Evolutionary conservation across 495 filamentous ascomycete species (phyloP).

Genomic region (Hypoxylon lienhwacheense): DNA sequence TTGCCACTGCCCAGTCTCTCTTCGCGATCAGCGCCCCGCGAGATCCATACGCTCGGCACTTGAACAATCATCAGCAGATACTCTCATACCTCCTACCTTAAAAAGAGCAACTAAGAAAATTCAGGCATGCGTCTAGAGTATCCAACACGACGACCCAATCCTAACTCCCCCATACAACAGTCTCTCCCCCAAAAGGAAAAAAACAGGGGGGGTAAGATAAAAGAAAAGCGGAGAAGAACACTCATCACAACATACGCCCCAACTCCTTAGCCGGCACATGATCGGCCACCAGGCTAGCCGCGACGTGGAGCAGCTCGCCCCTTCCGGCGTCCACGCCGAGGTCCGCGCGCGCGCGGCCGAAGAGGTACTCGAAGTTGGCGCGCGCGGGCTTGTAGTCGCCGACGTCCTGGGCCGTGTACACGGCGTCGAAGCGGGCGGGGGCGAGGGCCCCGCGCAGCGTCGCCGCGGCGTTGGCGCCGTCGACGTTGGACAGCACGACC

Average conservation of each 20-base stretch:
- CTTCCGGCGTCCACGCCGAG: constrained; percentile 57
- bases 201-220: too few relatives aligned
- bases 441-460: constrained; percentile 52
- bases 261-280: constrained; percentile 67
- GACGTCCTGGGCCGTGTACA: constrained; percentile 75
- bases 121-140: too few relatives aligned
- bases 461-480: constrained; percentile 60
- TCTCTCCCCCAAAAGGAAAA: too few relatives aligned
- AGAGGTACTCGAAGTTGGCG: constrained; percentile 68
- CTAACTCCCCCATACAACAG: too few relatives aligned
- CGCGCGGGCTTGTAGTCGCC: constrained; percentile 73
- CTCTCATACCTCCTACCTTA: too few relatives aligned
- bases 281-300: constrained; percentile 70
- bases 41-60: constrained; percentile 74
- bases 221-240: too few relatives aligned
- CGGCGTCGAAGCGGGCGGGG: constrained; percentile 59
- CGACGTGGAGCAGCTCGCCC: constrained; percentile 66
- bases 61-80: too few relatives aligned
- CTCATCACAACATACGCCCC: too few relatives aligned
- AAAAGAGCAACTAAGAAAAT: too few relatives aligned
- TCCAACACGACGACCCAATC: too few relatives aligned
- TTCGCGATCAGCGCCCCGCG: constrained; percentile 52
- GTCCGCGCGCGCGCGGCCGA: constrained; percentile 54
- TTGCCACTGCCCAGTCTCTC: constrained; percentile 50
- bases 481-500: constrained; percentile 73